Evolutionary conservation across 2,329 filamentous ascomycete genomes (phyloP).

Genomic region (Knoxdaviesia proteae): DNA sequence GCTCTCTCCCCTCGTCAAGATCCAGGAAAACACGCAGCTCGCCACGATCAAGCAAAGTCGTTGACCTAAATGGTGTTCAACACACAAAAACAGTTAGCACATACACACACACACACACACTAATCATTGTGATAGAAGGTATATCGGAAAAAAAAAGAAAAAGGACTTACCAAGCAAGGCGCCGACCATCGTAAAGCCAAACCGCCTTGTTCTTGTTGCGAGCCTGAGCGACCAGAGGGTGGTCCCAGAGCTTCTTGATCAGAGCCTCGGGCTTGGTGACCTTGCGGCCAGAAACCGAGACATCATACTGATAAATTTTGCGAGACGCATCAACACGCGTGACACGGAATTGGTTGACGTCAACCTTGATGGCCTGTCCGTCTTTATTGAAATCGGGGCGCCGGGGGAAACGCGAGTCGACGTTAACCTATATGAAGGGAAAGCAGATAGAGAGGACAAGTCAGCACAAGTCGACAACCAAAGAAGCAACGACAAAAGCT

Average conservation of each 20-base stretch:
- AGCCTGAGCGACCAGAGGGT: constrained; percentile 31
- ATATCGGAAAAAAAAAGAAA: too few species aligned
- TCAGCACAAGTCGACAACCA: background rate
- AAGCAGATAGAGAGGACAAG: background rate
- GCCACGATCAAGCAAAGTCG: constrained; percentile 18
- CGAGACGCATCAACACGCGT: constrained; percentile 29
- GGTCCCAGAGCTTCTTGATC: constrained; percentile 59
- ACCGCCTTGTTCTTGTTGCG: constrained; percentile 22
- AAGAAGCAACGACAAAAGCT: background rate
- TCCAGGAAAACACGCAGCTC: constrained; percentile 43
- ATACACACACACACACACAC: too few species aligned
- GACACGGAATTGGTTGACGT: constrained; percentile 61
- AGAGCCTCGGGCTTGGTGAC: constrained; percentile 23
- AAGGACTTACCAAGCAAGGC: constrained; percentile 67
- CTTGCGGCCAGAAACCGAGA: constrained; percentile 13
- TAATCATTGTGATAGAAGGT: too few species aligned
- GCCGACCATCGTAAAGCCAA: constrained; percentile 68
- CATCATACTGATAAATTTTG: constrained; percentile 68
- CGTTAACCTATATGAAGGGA: constrained; percentile 6
- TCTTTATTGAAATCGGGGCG: constrained; percentile 37
- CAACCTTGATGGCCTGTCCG: constrained; percentile 31
- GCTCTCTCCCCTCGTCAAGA: constrained; percentile 43
- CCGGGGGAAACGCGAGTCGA: constrained; percentile 14
- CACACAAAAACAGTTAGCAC: too few species aligned
- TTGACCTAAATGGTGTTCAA: constrained; percentile 12